Base-by-base conservation (phyloP, 768 basidiomycete genomes). In the Leccinellum albellum region DNA sequence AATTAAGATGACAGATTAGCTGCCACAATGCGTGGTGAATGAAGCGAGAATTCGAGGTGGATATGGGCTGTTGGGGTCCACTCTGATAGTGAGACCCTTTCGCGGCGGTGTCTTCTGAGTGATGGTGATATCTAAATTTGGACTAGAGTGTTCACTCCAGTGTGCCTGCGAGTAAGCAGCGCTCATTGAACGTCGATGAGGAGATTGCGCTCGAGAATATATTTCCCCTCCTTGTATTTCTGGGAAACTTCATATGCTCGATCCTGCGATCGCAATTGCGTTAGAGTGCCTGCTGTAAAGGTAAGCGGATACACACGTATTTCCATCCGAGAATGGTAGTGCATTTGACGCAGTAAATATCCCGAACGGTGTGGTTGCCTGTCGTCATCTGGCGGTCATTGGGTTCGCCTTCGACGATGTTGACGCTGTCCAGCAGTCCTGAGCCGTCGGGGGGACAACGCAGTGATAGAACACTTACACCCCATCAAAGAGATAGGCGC, bases 211-310 rank as follows among this genome's bases (percentile, higher is more conserved):
- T 99, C 96, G 61, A 99, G 89, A 71, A 99, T 98, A 74, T 85
- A 97, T 79, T 94, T 94, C 70, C 94, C 94, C 77, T 99, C 96
- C 71, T 99, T 99, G 81, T 98, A 99, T 74, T 89, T 92, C 82
- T 99, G 95, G 8, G 86, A 81, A 12, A 79, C 69, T 68, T 98
- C 95, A 69, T 86, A 97, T 15, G 96, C 96, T 55, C 85, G 85
- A 72, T 97, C 96, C 96, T 97, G 66, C 47, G n/a, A 50, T 51
- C 20, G 51, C 51, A 13, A 45, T 53, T 31, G 48, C 28, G 45
- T 52, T 53, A 60, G 59, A 53, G 44, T 6, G 35, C 20, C 33
- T 31, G 31, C 8, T 46, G 17, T 28, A 12, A 15, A 48, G 31
- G 53, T 26, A 51, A 10, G 32, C 2, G 32, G 23, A 24, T 33